Percentiles rank a stretch among this genome's conserved stretches.
These are phyloP conservation scores for Ilex asprella DNA, from an alignment of 257 asterid species.

Conservation along the genomic window DNA sequence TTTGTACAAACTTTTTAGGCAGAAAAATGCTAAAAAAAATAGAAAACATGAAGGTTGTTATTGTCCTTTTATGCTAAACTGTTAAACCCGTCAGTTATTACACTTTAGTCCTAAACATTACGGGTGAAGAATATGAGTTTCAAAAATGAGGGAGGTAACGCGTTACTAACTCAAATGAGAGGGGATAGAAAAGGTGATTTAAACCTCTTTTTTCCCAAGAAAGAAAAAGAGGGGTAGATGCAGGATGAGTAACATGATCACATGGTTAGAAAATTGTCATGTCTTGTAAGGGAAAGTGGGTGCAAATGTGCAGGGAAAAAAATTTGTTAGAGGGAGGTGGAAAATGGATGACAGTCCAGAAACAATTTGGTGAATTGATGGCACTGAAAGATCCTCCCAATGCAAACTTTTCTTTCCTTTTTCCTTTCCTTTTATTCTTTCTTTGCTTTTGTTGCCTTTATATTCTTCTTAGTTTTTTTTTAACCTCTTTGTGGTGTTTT, in stretches of 20 bases:
- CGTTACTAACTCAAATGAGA: too few relatives aligned
- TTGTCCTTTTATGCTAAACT: too few relatives aligned
- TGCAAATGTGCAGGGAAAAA: conserved; percentile 26
- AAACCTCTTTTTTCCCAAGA: neutral
- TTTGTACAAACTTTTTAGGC: too few relatives aligned
- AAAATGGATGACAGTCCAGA: conserved; percentile 39
- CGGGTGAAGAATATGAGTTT: too few relatives aligned
- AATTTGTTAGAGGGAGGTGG: conserved; percentile 1
- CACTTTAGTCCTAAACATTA: too few relatives aligned
- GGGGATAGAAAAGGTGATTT: neutral
- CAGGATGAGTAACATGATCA: conserved; percentile 18
- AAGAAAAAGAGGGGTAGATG: conserved; percentile 20
- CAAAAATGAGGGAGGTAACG: too few relatives aligned
- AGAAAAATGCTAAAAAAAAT: too few relatives aligned
- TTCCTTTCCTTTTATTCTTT: conserved; percentile 5
- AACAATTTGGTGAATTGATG: conserved; percentile 35
- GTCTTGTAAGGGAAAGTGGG: conserved; percentile 51
- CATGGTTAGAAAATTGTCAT: conserved; percentile 30
- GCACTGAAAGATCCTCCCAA: conserved; percentile 38
- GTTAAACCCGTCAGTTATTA: too few relatives aligned
- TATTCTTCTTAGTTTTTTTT: conserved; percentile 9
- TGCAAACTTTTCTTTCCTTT: conserved; percentile 11
- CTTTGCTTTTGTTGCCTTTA: conserved; percentile 1
- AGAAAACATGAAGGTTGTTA: too few relatives aligned
- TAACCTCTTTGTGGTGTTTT: conserved; percentile 15